These are phyloP conservation scores for Craspedostauros australis DNA, from an alignment of 108 stramenopile species.

Conservation along the genomic window DNA sequence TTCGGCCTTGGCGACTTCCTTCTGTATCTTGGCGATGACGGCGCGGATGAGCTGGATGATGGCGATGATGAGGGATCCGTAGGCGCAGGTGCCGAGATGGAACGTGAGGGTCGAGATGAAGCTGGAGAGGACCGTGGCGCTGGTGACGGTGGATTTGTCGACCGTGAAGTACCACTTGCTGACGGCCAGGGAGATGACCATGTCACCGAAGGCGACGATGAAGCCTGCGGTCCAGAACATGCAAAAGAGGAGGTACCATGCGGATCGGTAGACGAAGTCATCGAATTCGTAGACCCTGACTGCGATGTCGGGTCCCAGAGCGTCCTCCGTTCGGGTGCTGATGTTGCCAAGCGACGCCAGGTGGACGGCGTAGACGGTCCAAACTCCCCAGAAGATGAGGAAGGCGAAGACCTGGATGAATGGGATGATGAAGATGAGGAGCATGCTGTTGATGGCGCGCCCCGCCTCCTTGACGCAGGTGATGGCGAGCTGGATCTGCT, in stretches of 20 bases:
- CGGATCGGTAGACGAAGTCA: slow-evolving; percentile 34
- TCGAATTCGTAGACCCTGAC: slow-evolving; percentile 44
- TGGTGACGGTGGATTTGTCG: slow-evolving; percentile 69
- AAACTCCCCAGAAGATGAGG: slow-evolving; percentile 50
- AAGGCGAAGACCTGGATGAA: slow-evolving; percentile 60
- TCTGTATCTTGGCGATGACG: slow-evolving; percentile 78
- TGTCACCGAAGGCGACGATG: slow-evolving; percentile 87
- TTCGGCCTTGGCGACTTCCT: slow-evolving; percentile 66
- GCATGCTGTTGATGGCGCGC: slow-evolving; percentile 74
- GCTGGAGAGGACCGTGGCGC: slow-evolving; percentile 48
- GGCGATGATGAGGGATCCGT: slow-evolving; percentile 88
- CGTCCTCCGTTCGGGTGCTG: slow-evolving; percentile 4
- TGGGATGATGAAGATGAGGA: slow-evolving; percentile 72
- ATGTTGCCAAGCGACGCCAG: slow-evolving; percentile 79
- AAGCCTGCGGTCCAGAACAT: slow-evolving; percentile 93
- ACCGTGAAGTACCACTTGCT: slow-evolving; percentile 79
- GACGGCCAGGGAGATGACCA: slow-evolving; percentile 80
- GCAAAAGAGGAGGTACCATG: slow-evolving; percentile 86
- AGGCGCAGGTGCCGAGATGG: slow-evolving; percentile 93
- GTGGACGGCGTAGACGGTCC: slow-evolving; percentile 50
- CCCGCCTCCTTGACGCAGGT: slow-evolving; percentile 80
- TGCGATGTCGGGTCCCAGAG: slow-evolving; percentile 6
- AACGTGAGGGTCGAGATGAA: slow-evolving; percentile 53
- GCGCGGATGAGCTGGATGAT: slow-evolving; percentile 86
- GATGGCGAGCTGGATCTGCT: slow-evolving; percentile 83